These are phyloP conservation scores for Cunninghamia lanceolata DNA, from an alignment of 75 land plant genomes.

Conservation along the genomic window DNA sequence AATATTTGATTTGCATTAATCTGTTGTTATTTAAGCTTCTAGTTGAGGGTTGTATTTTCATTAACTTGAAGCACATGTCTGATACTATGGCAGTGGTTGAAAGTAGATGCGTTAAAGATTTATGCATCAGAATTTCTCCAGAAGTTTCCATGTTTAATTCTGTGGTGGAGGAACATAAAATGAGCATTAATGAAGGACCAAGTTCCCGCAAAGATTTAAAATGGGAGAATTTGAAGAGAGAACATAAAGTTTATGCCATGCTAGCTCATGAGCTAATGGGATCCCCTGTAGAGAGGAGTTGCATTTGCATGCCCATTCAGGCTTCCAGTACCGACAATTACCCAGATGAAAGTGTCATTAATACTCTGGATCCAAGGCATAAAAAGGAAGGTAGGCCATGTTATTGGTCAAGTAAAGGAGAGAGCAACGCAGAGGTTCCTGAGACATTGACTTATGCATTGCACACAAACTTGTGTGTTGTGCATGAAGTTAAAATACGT, in stretches of 20 bases:
- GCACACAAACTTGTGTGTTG: slow-evolving; percentile 37
- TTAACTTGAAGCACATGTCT: neutral
- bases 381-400: slow-evolving; percentile 14
- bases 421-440: slow-evolving; percentile 19
- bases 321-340: slow-evolving; percentile 53
- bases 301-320: slow-evolving; percentile 31
- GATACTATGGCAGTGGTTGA: slow-evolving; percentile 1
- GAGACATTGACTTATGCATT: slow-evolving; percentile 47
- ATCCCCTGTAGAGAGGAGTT: slow-evolving; percentile 9
- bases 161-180: neutral
- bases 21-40: neutral
- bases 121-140: neutral
- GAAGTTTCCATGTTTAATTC: neutral
- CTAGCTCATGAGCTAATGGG: slow-evolving; percentile 16
- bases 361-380: slow-evolving; percentile 29
- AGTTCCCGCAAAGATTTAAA: neutral
- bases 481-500: slow-evolving; percentile 40
- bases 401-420: slow-evolving; percentile 55
- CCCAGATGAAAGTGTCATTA: slow-evolving; percentile 35
- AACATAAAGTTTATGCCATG: slow-evolving; percentile 12
- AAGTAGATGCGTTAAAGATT: neutral
- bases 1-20: neutral
- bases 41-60: neutral
- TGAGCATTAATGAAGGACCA: neutral
- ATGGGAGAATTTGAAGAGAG: neutral